Conservation (phyloP, 2,329 filamentous ascomycete genomes). For the Colletotrichum eleusines region DNA sequence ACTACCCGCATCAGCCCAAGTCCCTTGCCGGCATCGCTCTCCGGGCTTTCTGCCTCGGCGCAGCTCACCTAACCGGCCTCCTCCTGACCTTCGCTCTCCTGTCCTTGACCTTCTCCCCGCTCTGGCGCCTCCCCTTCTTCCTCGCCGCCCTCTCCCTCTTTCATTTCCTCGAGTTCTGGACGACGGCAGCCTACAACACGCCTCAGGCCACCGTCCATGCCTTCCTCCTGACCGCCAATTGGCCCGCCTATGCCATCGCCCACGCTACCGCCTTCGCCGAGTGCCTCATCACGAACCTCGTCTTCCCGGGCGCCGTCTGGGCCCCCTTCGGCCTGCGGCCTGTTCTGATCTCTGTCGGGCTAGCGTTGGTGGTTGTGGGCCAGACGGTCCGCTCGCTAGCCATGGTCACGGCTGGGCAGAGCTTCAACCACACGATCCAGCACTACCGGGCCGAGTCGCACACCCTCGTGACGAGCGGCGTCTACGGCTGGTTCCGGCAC, state of each 20-base stretch:
- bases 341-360: slow-evolving; percentile 65
- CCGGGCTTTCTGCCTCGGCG: slow-evolving; percentile 67
- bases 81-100: slow-evolving; percentile 51
- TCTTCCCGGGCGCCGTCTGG: slow-evolving; percentile 65
- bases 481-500: slow-evolving; percentile 83
- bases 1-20: slow-evolving; percentile 62
- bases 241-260: slow-evolving; percentile 84
- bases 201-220: slow-evolving; percentile 76
- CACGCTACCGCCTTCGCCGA: slow-evolving; percentile 82
- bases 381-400: slow-evolving; percentile 83
- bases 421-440: slow-evolving; percentile 92
- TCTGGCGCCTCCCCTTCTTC: slow-evolving; percentile 77
- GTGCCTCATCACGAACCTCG: slow-evolving; percentile 70
- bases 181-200: slow-evolving; percentile 87
- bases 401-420: slow-evolving; percentile 89
- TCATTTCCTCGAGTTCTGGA: slow-evolving; percentile 97
- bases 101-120: slow-evolving; percentile 56
- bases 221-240: slow-evolving; percentile 89
- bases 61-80: slow-evolving; percentile 54
- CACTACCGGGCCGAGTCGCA: slow-evolving; percentile 76
- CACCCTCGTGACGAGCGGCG: slow-evolving; percentile 82
- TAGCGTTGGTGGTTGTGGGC: slow-evolving; percentile 74
- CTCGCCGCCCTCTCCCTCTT: slow-evolving; percentile 78
- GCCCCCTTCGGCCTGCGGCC: slow-evolving; percentile 58
- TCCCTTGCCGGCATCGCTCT: slow-evolving; percentile 71